These are phyloP conservation scores for Calonectria pauciramosa DNA, from an alignment of 2,329 filamentous ascomycete species.

Conservation along the genomic window DNA sequence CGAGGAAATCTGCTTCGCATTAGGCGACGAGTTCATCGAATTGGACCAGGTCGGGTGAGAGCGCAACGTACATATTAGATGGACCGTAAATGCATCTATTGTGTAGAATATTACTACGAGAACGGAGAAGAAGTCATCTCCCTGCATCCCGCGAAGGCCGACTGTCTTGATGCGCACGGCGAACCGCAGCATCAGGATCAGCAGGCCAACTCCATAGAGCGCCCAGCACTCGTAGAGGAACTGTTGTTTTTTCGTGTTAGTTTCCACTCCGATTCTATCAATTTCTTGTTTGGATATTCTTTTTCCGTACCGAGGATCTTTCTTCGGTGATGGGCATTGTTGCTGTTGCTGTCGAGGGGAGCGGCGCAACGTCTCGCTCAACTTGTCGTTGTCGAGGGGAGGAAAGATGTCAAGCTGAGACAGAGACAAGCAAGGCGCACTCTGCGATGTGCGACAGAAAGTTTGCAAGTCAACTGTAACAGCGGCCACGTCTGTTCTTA, in stretches of 20 bases:
- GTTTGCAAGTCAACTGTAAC: background rate
- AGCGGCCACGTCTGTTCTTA: slow-evolving; percentile 3
- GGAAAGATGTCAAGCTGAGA: background rate
- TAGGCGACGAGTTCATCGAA: background rate
- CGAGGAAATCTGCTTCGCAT: slow-evolving; percentile 30
- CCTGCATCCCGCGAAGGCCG: slow-evolving; percentile 52
- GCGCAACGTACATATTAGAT: slow-evolving; percentile 47
- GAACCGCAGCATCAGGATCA: slow-evolving; percentile 50
- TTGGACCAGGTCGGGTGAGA: rapidly evolving
- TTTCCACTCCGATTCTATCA: background rate
- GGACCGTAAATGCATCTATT: slow-evolving; percentile 52
- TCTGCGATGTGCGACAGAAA: background rate
- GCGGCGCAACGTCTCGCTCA: too few relatives aligned
- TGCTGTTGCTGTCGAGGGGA: background rate
- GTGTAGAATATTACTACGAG: slow-evolving; percentile 51
- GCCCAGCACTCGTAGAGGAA: slow-evolving; percentile 50
- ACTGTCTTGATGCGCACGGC: slow-evolving; percentile 53
- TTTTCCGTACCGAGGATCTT: slow-evolving; percentile 15
- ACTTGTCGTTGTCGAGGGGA: background rate
- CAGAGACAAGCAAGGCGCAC: background rate
- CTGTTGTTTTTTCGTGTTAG: slow-evolving; percentile 8
- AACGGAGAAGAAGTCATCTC: slow-evolving; percentile 55
- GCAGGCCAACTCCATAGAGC: slow-evolving; percentile 49
- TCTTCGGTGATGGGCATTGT: slow-evolving; percentile 25
- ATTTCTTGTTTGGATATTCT: too few relatives aligned